Evolutionary conservation across 768 basidiomycete genomes (phyloP), one percentile per base, ranked within the genome.

Genomic region (Hortiboletus flavorubellus): DNA sequence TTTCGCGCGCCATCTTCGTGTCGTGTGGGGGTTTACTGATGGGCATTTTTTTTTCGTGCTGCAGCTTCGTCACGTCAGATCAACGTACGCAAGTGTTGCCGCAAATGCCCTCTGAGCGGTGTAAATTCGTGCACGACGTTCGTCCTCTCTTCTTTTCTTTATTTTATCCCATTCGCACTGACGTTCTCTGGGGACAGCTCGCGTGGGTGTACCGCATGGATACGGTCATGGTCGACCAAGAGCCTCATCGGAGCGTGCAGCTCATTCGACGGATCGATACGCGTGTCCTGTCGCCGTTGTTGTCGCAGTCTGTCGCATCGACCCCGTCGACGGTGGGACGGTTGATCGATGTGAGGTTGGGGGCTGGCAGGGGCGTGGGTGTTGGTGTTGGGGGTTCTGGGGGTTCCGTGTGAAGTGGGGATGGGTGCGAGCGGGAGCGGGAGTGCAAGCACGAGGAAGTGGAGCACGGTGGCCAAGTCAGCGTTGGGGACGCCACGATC

Each of bases 211-310:
- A 96, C 67, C 79, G 91, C 18, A 83, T 98, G 68, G 88, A 91
- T 56, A 84, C 87, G 0, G 83, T 89, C 61, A 84, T 93, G 76
- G 83, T 99, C 18, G 96, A 98, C 68, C 89, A 89, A 63, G 96
- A 97, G 62, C 96, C 96, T 0, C 80, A 89, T 64, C 78, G 91
- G 46, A 87, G 91, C 60, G 88, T 96, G 2, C 88, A 92, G 66
- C 81, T 97, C 46, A 75, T 91, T 47, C 80, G 91, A 34, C 81
- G 92, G 14, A 72, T 94, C 45, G 94, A 97, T 68, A 87, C 93
- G 0, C 83, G 91, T 23, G 72, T 91, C 6, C 93, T 94, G 0
- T 67, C 62, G 2, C 90, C 91, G 2, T 73, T 86, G 4, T 78
- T 98, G 8, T 92, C 91, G 1, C 64, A 69, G 62, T 72, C 4